These are phyloP conservation scores for Bocquillonia castaneifolia DNA, from an alignment of 441 rosid species.

Conservation along the genomic window DNA sequence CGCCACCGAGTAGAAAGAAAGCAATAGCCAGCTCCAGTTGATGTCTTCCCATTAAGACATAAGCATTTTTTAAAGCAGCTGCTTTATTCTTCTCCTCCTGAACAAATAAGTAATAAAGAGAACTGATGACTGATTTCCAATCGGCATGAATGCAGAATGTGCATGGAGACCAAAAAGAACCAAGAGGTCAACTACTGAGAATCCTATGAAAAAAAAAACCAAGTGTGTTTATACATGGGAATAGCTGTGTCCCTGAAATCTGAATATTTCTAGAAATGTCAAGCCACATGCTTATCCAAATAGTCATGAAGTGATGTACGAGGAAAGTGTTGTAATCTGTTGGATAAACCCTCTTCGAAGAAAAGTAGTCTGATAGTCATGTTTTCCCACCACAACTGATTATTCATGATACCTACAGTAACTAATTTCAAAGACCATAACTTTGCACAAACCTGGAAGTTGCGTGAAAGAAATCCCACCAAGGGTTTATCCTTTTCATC, in stretches of 20 bases:
- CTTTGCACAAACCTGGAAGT: constrained; percentile 69
- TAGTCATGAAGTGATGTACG: not conserved
- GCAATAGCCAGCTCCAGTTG: constrained; percentile 88
- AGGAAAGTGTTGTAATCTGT: not conserved
- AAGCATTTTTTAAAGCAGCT: constrained; percentile 96
- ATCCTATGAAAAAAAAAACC: not conserved
- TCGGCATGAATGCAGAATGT: not conserved
- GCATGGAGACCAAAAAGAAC: not conserved
- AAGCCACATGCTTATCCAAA: constrained; percentile 4
- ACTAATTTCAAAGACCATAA: constrained; percentile 16
- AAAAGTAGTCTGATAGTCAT: not conserved
- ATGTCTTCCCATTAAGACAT: constrained; percentile 93
- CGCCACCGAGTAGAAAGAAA: constrained; percentile 96
- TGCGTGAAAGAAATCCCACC: constrained; percentile 87
- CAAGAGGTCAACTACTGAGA: not conserved
- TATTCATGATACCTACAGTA: constrained; percentile 8
- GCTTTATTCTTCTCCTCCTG: constrained; percentile 96
- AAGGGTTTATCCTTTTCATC: constrained; percentile 90
- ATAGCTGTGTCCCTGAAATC: not conserved
- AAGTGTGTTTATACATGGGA: not conserved
- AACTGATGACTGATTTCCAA: not conserved
- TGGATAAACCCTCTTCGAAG: not conserved
- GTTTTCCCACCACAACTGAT: constrained; percentile 5
- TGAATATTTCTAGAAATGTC: not conserved
- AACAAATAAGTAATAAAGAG: constrained; percentile 18